Evolutionary conservation across 108 stramenopile genomes (phyloP).

Genomic region (Fragilariopsis cylindrus): DNA sequence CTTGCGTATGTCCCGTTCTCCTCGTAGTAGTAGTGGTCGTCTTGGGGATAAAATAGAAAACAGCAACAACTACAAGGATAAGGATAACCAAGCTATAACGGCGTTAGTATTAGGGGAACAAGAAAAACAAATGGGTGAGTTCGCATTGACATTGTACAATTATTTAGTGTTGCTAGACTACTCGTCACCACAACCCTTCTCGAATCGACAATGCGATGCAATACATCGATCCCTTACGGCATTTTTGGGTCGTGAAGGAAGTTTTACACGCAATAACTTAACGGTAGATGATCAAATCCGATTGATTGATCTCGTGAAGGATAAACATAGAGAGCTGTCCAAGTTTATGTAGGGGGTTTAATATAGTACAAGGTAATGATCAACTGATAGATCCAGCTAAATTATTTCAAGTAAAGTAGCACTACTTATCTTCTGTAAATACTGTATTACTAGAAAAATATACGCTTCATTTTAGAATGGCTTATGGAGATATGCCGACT

Average conservation of each 20-base stretch:
- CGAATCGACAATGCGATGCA: constrained; percentile 58
- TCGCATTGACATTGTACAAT: constrained; percentile 61
- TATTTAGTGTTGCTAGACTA: constrained; percentile 79
- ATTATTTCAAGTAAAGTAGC: no score
- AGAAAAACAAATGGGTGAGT: constrained; percentile 62
- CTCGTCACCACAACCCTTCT: constrained; percentile 64
- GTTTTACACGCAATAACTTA: neutral
- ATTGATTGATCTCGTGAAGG: constrained; percentile 30
- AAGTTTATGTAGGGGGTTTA: constrained; percentile 24
- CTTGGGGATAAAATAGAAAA: neutral
- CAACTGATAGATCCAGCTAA: no score
- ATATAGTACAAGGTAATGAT: no score
- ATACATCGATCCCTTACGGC: constrained; percentile 67
- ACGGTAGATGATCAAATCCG: constrained; percentile 25
- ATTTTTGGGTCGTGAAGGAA: constrained; percentile 39
- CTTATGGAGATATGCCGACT: no score
- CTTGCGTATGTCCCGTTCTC: constrained; percentile 24
- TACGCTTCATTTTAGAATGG: no score
- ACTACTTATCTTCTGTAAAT: no score
- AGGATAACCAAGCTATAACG: neutral
- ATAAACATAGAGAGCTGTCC: constrained; percentile 33
- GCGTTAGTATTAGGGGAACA: neutral
- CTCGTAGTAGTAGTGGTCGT: neutral
- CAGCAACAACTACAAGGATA: no score
- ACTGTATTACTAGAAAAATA: no score